phyloP scores from a whole-genome alignment of 768 basidiomycete genomes.

The Collybiopsis confluens region DNA sequence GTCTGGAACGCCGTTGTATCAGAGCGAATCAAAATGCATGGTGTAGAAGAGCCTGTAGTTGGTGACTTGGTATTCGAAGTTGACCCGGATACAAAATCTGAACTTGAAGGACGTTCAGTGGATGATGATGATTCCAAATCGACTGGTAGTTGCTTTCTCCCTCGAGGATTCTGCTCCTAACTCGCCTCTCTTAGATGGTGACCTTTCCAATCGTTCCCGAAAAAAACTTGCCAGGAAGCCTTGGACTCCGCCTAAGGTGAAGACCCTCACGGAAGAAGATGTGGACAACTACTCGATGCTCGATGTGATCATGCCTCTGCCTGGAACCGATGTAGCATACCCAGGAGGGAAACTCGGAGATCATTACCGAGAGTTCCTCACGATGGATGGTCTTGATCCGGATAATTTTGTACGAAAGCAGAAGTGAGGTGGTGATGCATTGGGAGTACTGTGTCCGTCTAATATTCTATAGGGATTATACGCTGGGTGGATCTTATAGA shows the following conservation, averaged over 20 bases:
- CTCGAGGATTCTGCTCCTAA: not conserved
- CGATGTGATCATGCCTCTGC: slow-evolving; percentile 96
- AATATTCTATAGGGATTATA: slow-evolving; percentile 68
- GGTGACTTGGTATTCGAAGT: slow-evolving; percentile 88
- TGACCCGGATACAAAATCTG: slow-evolving; percentile 25
- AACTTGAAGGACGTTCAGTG: slow-evolving; percentile 25
- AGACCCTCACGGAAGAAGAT: slow-evolving; percentile 74
- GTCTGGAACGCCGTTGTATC: slow-evolving; percentile 98
- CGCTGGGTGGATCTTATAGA: slow-evolving; percentile 89
- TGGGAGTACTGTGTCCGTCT: slow-evolving; percentile 4
- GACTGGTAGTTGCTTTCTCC: slow-evolving; percentile 6
- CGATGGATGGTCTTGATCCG: slow-evolving; percentile 84
- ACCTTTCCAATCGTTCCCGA: slow-evolving; percentile 18
- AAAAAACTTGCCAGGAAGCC: slow-evolving; percentile 40
- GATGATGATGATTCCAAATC: slow-evolving; percentile 28
- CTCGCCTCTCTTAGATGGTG: not conserved
- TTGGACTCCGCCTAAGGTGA: slow-evolving; percentile 70
- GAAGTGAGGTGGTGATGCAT: slow-evolving; percentile 46
- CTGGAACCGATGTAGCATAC: slow-evolving; percentile 91
- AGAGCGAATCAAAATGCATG: slow-evolving; percentile 80
- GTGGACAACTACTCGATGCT: slow-evolving; percentile 81
- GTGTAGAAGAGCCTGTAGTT: slow-evolving; percentile 66
- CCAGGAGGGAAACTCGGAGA: slow-evolving; percentile 88
- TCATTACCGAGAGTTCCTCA: slow-evolving; percentile 76
- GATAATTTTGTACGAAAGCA: slow-evolving; percentile 88